Evolutionary conservation across 441 rosid species (phyloP), one percentile per base, ranked within the genome.

Genomic region (Gossypium gossypioides): DNA sequence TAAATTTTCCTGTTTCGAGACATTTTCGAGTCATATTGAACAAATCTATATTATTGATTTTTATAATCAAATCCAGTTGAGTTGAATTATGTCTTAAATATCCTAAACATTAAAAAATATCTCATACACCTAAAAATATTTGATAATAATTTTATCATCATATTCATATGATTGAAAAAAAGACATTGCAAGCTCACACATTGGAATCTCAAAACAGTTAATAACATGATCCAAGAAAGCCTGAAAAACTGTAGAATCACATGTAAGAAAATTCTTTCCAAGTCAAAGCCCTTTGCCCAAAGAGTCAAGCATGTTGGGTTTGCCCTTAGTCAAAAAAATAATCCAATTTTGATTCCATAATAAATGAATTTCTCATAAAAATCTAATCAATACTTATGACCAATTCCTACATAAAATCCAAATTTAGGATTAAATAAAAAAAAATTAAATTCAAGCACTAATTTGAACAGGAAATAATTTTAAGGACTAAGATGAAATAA

Each of bases 211-310:
- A 67, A 65, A 27, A 27, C 32, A 27, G 32, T 27, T 34, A 13
- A 2, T 22, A 44, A 8, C 71, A 50, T 25, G 71, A 67, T 50
- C 71, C 71, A 50, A 50, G 44, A 67, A 27, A 8, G 25, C 44
- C 71, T 46, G 19, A 48, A 24, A 8, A 40, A 22, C 64, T 57
- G 64, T 71, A 7, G 25, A 21, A 3, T 70, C 73, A 70, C 73
- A 21, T 69, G 73, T 13, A 69, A 18, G 6, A 55, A 13, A 4
- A 4, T 24, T 13, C 22, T 37, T 13, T 13, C 0, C n/a, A 37
- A 56, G 73, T 70, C 55, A 70, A 56, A 18, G 7, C 8, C 46
- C 42, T 24, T 67, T 25, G 22, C n/a, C 16, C 42, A 3, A 50
- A 7, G 71, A 50, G 71, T 67, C 71, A 25, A 27, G 58, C 71